Evolutionary conservation across 2,329 filamentous ascomycete genomes (phyloP), one percentile per base, ranked within the genome.

Genomic region (Dryadomyces quercus-mongolicae): DNA sequence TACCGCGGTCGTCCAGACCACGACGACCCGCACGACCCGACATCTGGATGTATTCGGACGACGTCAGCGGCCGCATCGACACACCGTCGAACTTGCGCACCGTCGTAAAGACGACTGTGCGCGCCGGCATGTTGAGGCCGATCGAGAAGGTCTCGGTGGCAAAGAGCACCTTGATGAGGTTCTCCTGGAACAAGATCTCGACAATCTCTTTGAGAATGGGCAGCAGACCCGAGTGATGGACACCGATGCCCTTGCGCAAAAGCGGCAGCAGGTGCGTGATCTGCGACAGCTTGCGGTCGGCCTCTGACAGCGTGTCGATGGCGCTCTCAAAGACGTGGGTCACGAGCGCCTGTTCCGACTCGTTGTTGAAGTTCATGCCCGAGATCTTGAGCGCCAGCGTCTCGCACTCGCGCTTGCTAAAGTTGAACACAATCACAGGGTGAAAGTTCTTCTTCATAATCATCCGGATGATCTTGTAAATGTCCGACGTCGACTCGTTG

Each of bases 121-220:
- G 96, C 25, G 93, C 93, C 60, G 93, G 93, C 93, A 98, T 97
- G 75, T 98, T 98, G 56, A 98, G 72, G 57, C 93, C 93, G 60
- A 98, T 98, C 4, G 93, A 97, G 71, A 98, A 98, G 1, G 93
- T 98, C 68, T 98, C 94, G 0, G 93, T 98, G 0, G 93, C 93
- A 58, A 98, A 97, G 1, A 98, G 77, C 10, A 97, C 92, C 71
- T 98, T 98, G 74, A 98, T 95, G 45, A 98, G 73, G 51, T 91
- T 91, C 70, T 98, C 93, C 66, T 98, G 93, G 76, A 98, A 98
- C 45, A 98, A 74, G 68, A 98, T 98, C 73, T 98, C 93, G 60
- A 98, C 97, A 0, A 92, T 96, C 70, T 98, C 93, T 71, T 98
- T 98, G 55, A 98, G 73, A 62, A 98, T 97, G 0, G 93, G 93